These are phyloP conservation scores for Beauveria sp. DNA, from an alignment of 2,329 filamentous ascomycete genomes.

Conservation along the genomic window DNA sequence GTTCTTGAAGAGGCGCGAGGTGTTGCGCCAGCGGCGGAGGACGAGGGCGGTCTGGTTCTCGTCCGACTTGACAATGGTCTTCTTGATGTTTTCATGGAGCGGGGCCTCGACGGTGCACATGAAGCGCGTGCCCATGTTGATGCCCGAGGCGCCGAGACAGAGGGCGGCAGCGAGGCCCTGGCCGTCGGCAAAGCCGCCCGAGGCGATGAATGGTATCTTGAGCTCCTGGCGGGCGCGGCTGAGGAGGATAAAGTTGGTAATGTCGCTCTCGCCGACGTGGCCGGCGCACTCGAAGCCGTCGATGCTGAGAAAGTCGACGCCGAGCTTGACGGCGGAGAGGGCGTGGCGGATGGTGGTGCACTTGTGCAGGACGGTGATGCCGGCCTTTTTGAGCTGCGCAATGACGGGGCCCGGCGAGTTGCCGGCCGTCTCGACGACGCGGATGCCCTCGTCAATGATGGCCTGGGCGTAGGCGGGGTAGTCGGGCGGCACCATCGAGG, in stretches of 20 bases:
- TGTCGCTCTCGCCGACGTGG: conserved; percentile 80
- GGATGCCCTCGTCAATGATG: conserved; percentile 86
- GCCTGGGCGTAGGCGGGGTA: conserved; percentile 88
- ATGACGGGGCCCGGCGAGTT: conserved; percentile 88
- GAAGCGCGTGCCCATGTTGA: conserved; percentile 98
- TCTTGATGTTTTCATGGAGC: conserved; percentile 88
- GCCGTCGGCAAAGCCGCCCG: conserved; percentile 91
- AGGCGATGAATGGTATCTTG: conserved; percentile 86
- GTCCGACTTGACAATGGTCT: conserved; percentile 77
- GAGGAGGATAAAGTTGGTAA: conserved; percentile 85
- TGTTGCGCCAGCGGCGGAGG: conserved; percentile 88
- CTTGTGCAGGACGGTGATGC: conserved; percentile 83
- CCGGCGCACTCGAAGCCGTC: conserved; percentile 97
- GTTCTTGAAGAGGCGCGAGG: conserved; percentile 80
- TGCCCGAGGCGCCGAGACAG: conserved; percentile 80
- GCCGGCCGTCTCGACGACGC: conserved; percentile 86
- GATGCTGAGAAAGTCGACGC: conserved; percentile 93
- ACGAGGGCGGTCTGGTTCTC: conserved; percentile 90
- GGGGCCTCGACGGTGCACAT: conserved; percentile 94
- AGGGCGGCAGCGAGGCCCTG: conserved; percentile 87
- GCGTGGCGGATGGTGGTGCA: conserved; percentile 96
- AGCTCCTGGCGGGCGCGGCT: conserved; percentile 78
- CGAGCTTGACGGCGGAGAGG: conserved; percentile 82
- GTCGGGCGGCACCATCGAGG: conserved; percentile 81
- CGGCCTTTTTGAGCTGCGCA: conserved; percentile 72